Evolutionary conservation across 2,329 filamentous ascomycete species (phyloP).

Genomic region (Neofusicoccum umdonicola): DNA sequence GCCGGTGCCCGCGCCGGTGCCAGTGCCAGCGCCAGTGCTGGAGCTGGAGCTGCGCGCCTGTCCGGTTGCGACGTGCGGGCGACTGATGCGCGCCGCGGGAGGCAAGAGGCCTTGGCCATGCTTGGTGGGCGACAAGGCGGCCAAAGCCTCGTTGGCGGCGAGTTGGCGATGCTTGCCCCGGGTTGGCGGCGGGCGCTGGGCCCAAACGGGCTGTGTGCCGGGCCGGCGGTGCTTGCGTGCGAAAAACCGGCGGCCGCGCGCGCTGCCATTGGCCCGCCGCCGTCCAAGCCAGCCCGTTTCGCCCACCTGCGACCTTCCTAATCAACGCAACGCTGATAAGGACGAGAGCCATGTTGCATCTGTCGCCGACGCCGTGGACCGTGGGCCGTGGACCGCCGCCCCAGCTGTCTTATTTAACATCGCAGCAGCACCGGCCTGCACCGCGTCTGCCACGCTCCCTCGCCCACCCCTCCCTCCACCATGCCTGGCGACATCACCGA

Average conservation of each 20-base stretch:
- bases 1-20: too few species aligned
- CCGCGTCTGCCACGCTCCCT: background rate
- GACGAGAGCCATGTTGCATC: background rate
- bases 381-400: background rate
- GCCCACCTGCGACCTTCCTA: background rate
- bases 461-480: background rate
- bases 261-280: background rate
- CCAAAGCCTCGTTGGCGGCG: background rate
- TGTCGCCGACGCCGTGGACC: background rate
- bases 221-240: background rate
- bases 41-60: too few species aligned
- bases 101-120: background rate
- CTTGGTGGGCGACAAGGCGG: background rate
- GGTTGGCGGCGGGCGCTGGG: background rate
- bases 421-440: background rate
- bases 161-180: background rate
- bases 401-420: background rate
- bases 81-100: background rate
- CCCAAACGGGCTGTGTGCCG: background rate
- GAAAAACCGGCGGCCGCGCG: background rate
- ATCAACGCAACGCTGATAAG: slow-evolving; percentile 2
- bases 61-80: background rate
- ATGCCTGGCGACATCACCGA: slow-evolving; percentile 23
- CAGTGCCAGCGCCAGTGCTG: too few species aligned
- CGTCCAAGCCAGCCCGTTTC: background rate